Conservation (phyloP, 2,329 filamentous ascomycete species). For the Thielaviopsis euricoi region DNA sequence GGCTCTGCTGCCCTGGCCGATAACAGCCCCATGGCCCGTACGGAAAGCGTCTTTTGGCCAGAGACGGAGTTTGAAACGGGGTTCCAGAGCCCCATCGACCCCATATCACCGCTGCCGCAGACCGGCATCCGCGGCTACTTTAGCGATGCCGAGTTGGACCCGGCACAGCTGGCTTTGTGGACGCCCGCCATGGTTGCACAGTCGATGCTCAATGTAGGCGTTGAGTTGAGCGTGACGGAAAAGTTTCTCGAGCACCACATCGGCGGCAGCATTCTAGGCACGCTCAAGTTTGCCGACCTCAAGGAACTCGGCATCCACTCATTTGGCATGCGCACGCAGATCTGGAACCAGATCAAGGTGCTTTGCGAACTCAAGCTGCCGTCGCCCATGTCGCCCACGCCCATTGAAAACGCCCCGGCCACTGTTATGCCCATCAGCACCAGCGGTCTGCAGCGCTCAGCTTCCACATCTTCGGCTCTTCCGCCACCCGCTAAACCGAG, state of each 20-base stretch:
- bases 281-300: slow-evolving; percentile 80
- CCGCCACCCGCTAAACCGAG: slow-evolving; percentile 13
- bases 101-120: not conserved
- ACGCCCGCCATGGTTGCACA: slow-evolving; percentile 61
- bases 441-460: slow-evolving; percentile 12
- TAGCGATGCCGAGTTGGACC: slow-evolving; percentile 39
- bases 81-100: not conserved
- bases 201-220: slow-evolving; percentile 72
- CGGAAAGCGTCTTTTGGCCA: slow-evolving; percentile 18
- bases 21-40: not conserved
- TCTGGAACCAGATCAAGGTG: slow-evolving; percentile 65
- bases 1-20: no score
- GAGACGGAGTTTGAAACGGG: slow-evolving; percentile 5
- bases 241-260: slow-evolving; percentile 89
- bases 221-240: slow-evolving; percentile 61
- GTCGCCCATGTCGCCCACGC: slow-evolving; percentile 38
- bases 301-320: slow-evolving; percentile 67
- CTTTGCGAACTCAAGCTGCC: slow-evolving; percentile 40
- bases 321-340: slow-evolving; percentile 62
- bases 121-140: slow-evolving; percentile 32
- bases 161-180: slow-evolving; percentile 47
- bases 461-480: not conserved
- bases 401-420: slow-evolving; percentile 42
- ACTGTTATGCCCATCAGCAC: slow-evolving; percentile 25
- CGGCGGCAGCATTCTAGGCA: slow-evolving; percentile 68